Base-by-base conservation (phyloP, 2,329 filamentous ascomycete genomes). In the Colletotrichum truncatum region DNA sequence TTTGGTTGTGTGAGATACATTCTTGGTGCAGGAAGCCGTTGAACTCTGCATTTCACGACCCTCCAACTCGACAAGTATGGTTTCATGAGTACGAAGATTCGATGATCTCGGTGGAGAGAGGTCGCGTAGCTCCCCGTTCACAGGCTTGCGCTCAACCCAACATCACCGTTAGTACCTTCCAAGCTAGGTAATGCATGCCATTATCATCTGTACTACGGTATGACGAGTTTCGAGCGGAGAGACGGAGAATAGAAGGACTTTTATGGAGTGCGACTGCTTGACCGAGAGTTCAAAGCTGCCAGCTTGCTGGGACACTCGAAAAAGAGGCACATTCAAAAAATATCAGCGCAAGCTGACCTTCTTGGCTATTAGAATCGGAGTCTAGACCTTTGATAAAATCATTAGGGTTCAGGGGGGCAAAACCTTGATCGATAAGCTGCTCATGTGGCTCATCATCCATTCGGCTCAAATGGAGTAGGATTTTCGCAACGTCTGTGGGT, bases 401-500 rank as follows among this genome's bases (percentile, higher is more conserved):
- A 12, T 28, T 25, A 12, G 52, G 34, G 25, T 39, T 4, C 34
- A 32, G 26, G 28, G 30, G 25, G 43, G 12, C 9, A 23, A 8
- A 26, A 25, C n/a, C 28, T 54, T 26, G 36, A 32, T n/a, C n/a
- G 10, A n/a, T 32, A 26, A n/a, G 16, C 11, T 32, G 23, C 26
- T 43, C 11, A 26, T 11, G n/a, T 38, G 54, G 53, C 53, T 25
- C 53, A 16, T 16, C n/a, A n/a, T 11, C 11, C 12, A 23, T 48
- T 16, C 11, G 26, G 11, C 21, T 28, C 26, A 23, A 28, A 11
- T 5, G 16, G 30, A 10, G 21, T 34, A 59, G 30, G 36, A 60
- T 53, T 60, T n/a, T 10, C 28, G 7, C 12, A 46, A 36, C n/a
- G 61, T 64, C 61, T 9, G 55, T 64, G 61, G 30, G 46, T 21